These are phyloP conservation scores for Cladosporium oxysporum DNA, from an alignment of 2,329 filamentous ascomycete species.

Conservation along the genomic window DNA sequence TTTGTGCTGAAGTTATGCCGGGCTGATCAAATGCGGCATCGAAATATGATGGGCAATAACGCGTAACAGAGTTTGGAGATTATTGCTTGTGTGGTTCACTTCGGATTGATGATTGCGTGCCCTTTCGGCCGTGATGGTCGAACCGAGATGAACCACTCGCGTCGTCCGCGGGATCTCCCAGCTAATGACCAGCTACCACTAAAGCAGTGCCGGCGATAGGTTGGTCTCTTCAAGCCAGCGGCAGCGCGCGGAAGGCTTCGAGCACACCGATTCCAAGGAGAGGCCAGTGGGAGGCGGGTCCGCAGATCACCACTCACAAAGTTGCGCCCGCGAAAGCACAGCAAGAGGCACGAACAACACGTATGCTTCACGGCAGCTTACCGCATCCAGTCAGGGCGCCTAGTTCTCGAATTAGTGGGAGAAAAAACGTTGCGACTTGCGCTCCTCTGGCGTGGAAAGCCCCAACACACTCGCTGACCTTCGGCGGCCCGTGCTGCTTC, in stretches of 20 bases:
- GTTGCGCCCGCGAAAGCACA: not conserved
- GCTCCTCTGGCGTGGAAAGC: conserved; percentile 11
- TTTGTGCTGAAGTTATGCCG: not conserved
- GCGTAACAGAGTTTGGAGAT: conserved; percentile 1
- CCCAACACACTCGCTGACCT: conserved; percentile 7
- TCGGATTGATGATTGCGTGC: conserved; percentile 14
- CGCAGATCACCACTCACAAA: conserved; percentile 1
- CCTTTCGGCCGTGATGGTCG: conserved; percentile 5
- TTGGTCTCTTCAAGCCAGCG: conserved; percentile 10
- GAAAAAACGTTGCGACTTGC: conserved; percentile 1
- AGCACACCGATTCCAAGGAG: conserved; percentile 13
- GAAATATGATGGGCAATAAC: not conserved
- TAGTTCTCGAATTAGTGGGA: conserved; percentile 1
- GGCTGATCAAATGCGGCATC: not conserved
- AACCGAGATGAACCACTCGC: conserved; percentile 15
- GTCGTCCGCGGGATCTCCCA: not conserved
- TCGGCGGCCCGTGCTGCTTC: conserved; percentile 2
- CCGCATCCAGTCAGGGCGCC: conserved; percentile 16
- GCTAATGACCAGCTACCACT: not conserved
- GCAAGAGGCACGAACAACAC: conserved; percentile 4
- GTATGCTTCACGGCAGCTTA: conserved; percentile 20
- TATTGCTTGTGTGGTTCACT: not conserved
- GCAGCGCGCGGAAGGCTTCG: conserved; percentile 13
- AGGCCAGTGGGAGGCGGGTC: conserved; percentile 5
- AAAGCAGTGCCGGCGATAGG: conserved; percentile 10